Base-by-base conservation (phyloP, 1,284 basidiomycete species). In the Sphaerobolus stellatus region DNA sequence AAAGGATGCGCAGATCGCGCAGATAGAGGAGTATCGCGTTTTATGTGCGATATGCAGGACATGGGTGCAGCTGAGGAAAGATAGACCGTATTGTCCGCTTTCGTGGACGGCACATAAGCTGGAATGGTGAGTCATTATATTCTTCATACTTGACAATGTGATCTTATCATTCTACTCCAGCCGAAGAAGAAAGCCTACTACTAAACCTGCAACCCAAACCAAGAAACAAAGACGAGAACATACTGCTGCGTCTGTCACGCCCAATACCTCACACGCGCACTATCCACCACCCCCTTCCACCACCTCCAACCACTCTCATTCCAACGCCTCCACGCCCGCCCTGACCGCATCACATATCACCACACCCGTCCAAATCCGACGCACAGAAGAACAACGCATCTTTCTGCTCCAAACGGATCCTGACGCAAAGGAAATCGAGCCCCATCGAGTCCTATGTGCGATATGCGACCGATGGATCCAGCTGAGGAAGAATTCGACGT, bases 391-490 rank as follows among this genome's bases (percentile, higher is more conserved):
- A 50, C 86, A 90, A 60, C 82, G 87, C 25, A 88, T 90, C 59
- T 79, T 81, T 34, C 89, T 89, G 64, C 77, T 90, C 47, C 77
- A 80, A 50, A 73, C 76, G 0, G 88, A 90, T 67, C 84, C 84
- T 18, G 86, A 89, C 63, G 87, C 90, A 46, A 84, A 83, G 22
- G 75, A 85, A 60, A 88, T 88, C 66, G 88, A 90, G 68, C 79
- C 88, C 1, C 52, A 89, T 64, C 79, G 85, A 18, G 87, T 90
- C 31, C 76, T 89, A 5, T 90, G 88, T 68, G 84, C 81, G 34
- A 82, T 79, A 4, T 90, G 88, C 68, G 81, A 88, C 68, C 88
- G 89, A 65, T 90, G 88, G 88, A 90, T 90, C 60, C 79, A 88
- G 30, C 74, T 90, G 20, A 77, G 88, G 16, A 87, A 88, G 44